phyloP scores from a whole-genome alignment of 2,329 filamentous ascomycete genomes.

The Ascochyta koolunga region DNA sequence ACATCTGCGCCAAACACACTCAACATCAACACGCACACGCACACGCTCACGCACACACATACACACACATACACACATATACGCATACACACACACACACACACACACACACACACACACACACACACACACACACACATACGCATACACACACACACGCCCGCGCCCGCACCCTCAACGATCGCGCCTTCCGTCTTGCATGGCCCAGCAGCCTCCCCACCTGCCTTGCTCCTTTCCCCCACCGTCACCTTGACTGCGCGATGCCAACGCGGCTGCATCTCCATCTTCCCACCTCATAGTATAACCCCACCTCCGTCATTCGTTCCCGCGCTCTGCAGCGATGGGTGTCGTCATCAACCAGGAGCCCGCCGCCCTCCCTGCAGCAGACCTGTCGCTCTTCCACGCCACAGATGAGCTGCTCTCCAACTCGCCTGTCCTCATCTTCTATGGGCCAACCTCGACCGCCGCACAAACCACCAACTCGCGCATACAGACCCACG shows the following conservation, averaged over 20 bases:
- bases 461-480: slow-evolving; percentile 87
- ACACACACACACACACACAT: not conserved
- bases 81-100: not conserved
- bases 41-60: too few species aligned
- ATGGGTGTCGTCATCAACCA: slow-evolving; percentile 81
- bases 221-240: slow-evolving; percentile 6
- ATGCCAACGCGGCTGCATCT: slow-evolving; percentile 30
- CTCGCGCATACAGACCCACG: slow-evolving; percentile 92
- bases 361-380: slow-evolving; percentile 75
- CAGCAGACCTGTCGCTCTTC: slow-evolving; percentile 85
- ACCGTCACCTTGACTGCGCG: slow-evolving; percentile 15
- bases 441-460: slow-evolving; percentile 92
- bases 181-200: slow-evolving; percentile 14
- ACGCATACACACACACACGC: not conserved
- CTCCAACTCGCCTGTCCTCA: slow-evolving; percentile 78
- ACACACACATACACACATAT: not conserved
- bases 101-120: too few species aligned
- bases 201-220: slow-evolving; percentile 5
- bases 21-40: not conserved
- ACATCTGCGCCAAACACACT: slow-evolving; percentile 1
- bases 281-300: slow-evolving; percentile 9
- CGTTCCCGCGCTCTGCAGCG: slow-evolving; percentile 47
- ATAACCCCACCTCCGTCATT: slow-evolving; percentile 32
- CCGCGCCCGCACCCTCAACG: slow-evolving; percentile 6
- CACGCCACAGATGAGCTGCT: slow-evolving; percentile 85